A percentile compares a stretch with the other conserved stretches of the same genome.
These are phyloP conservation scores for Cadophora luteo-olivacea DNA, from an alignment of 2,329 filamentous ascomycete genomes.

Conservation along the genomic window DNA sequence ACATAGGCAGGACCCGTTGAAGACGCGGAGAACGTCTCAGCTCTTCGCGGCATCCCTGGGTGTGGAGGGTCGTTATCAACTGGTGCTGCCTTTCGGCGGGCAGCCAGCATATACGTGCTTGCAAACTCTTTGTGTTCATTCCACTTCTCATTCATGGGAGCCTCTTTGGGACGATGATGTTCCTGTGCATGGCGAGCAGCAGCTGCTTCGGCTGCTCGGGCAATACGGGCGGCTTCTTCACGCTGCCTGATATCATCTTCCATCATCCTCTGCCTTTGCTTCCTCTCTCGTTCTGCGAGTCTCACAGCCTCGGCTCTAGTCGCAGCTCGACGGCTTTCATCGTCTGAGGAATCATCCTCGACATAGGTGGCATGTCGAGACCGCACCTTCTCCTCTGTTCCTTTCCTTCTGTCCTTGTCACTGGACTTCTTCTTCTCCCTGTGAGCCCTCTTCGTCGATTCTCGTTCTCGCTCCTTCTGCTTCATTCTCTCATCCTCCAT, in stretches of 20 bases:
- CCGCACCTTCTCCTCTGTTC: slow-evolving; percentile 42
- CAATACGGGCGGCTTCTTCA: slow-evolving; percentile 28
- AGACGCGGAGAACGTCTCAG: slow-evolving; percentile 40
- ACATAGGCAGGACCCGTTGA: slow-evolving; percentile 22
- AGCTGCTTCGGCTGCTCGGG: slow-evolving; percentile 11
- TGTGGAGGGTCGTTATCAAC: slow-evolving; percentile 29
- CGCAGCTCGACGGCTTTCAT: slow-evolving; percentile 17
- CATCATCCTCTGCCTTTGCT: slow-evolving; percentile 33
- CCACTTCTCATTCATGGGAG: slow-evolving; percentile 38
- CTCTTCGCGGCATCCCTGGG: slow-evolving; percentile 35
- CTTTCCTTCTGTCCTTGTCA: slow-evolving; percentile 50
- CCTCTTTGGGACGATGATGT: slow-evolving; percentile 28
- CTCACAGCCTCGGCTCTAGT: slow-evolving; percentile 24
- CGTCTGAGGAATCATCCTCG: slow-evolving; percentile 40
- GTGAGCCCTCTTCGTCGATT: slow-evolving; percentile 30
- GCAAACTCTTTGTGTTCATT: slow-evolving; percentile 38
- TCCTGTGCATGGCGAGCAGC: slow-evolving; percentile 24
- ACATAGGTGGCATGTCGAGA: slow-evolving; percentile 34
- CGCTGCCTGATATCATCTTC: slow-evolving; percentile 36
- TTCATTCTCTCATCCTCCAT: slow-evolving; percentile 38
- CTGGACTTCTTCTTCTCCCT: slow-evolving; percentile 43
- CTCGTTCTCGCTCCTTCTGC: slow-evolving; percentile 44
- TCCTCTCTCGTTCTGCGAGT: slow-evolving; percentile 38
- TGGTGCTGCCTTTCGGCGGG: slow-evolving; percentile 34
- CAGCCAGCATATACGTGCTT: slow-evolving; percentile 43